Conservation (phyloP, 306 rosid species). For the Lathyrus sativus region DNA sequence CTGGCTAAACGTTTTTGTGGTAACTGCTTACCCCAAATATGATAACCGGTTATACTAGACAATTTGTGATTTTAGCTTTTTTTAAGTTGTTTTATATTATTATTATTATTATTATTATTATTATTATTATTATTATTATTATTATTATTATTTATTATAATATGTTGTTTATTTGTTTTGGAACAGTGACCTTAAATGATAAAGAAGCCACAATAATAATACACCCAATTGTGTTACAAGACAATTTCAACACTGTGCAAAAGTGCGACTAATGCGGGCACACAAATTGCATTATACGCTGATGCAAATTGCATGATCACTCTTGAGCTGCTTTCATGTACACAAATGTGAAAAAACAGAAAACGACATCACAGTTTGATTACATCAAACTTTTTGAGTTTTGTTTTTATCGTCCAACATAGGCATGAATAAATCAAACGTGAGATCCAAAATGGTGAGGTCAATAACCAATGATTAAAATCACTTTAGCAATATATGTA, state of each 20-base stretch:
- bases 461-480: constrained; percentile 37
- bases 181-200: no score
- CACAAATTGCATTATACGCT: constrained; percentile 42
- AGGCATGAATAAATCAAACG: constrained; percentile 40
- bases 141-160: no score
- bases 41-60: no score
- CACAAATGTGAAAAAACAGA: constrained; percentile 33
- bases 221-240: background rate
- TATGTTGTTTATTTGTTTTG: no score
- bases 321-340: constrained; percentile 34
- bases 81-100: no score
- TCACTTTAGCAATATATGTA: constrained; percentile 26
- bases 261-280: constrained; percentile 9
- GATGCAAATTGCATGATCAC: constrained; percentile 35
- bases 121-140: no score
- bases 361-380: constrained; percentile 48
- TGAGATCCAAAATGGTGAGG: constrained; percentile 34
- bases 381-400: constrained; percentile 27
- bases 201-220: no score
- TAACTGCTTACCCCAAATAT: no score
- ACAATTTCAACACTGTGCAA: background rate
- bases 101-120: no score
- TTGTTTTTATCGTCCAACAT: constrained; percentile 27
- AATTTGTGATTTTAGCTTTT: no score
- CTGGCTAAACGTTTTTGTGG: no score